A percentile compares a stretch with the other conserved stretches of the same genome.
phyloP scores from a whole-genome alignment of 2,329 filamentous ascomycete species.

The Beauveria asiatica region DNA sequence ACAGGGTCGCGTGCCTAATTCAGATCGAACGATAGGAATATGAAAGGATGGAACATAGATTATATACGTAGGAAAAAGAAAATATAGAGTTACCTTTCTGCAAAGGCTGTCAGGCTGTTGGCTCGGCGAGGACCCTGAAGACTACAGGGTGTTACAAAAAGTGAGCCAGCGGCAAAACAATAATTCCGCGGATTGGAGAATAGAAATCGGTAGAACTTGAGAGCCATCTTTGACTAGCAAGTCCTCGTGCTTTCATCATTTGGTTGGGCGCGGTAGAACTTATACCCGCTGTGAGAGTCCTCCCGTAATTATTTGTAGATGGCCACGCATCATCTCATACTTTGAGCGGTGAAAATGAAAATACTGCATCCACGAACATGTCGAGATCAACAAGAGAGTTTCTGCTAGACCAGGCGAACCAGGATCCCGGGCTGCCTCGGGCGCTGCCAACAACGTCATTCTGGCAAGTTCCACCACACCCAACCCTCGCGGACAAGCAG shows the following conservation, averaged over 20 bases:
- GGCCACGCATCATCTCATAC: neutral
- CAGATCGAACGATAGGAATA: neutral
- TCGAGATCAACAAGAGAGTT: neutral
- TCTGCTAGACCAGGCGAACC: neutral
- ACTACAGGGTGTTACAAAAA: too few species aligned
- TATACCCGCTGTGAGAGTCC: neutral
- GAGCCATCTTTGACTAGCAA: too few species aligned
- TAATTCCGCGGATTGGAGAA: too few species aligned
- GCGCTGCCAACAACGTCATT: slow-evolving; percentile 18
- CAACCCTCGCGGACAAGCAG: slow-evolving; percentile 16
- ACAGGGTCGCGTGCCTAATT: neutral
- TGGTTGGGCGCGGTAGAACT: neutral
- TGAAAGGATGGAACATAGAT: neutral
- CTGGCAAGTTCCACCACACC: slow-evolving; percentile 21
- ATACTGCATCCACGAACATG: neutral
- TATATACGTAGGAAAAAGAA: neutral
- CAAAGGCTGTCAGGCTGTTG: too few species aligned
- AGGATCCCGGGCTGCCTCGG: slow-evolving; percentile 19
- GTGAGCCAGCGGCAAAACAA: too few species aligned
- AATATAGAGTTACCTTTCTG: too few species aligned
- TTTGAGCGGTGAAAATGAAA: neutral
- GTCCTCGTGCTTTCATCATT: too few species aligned
- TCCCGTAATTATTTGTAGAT: neutral
- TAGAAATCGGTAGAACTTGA: too few species aligned
- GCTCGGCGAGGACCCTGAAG: too few species aligned